Conservation (phyloP, 1,284 basidiomycete species). For the Schizopora paradoxa region DNA sequence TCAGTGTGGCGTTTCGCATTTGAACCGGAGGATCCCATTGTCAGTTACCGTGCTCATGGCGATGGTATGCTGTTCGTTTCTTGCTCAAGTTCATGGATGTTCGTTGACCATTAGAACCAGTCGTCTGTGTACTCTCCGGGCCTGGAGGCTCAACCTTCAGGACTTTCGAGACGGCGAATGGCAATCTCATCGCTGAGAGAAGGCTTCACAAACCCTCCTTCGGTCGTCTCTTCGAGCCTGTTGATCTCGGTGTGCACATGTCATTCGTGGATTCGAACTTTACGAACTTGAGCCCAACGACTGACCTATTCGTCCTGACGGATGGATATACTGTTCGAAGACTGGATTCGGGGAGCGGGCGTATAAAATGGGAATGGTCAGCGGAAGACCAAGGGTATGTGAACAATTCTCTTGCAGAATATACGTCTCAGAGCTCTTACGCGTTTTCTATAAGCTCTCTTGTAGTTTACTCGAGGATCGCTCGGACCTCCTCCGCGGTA, state of each 20-base stretch:
- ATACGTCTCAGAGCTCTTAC: conserved; percentile 1
- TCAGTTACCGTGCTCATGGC: conserved; percentile 60
- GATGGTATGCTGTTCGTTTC: conserved; percentile 44
- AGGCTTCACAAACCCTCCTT: conserved; percentile 44
- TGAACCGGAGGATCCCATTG: conserved; percentile 59
- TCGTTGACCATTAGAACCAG: conserved; percentile 33
- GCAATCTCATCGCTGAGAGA: conserved; percentile 66
- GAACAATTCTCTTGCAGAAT: neutral
- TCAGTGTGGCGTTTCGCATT: conserved; percentile 80
- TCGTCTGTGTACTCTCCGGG: conserved; percentile 71
- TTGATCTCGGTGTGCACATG: conserved; percentile 40
- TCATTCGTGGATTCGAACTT: conserved; percentile 28
- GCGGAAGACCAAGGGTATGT: conserved; percentile 59
- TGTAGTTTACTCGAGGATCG: conserved; percentile 58
- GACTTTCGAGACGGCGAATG: conserved; percentile 60
- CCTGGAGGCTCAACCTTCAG: conserved; percentile 68
- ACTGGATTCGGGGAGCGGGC: conserved; percentile 43
- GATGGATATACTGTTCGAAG: conserved; percentile 53
- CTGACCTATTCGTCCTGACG: conserved; percentile 48
- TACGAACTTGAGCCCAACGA: conserved; percentile 28
- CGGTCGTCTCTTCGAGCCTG: conserved; percentile 46
- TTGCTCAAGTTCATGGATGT: conserved; percentile 8
- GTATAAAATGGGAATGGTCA: conserved; percentile 60
- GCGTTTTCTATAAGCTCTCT: conserved; percentile 42
- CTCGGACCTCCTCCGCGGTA: conserved; percentile 46